phyloP scores from a whole-genome alignment of 495 filamentous ascomycete species.

The Neurospora sp. region DNA sequence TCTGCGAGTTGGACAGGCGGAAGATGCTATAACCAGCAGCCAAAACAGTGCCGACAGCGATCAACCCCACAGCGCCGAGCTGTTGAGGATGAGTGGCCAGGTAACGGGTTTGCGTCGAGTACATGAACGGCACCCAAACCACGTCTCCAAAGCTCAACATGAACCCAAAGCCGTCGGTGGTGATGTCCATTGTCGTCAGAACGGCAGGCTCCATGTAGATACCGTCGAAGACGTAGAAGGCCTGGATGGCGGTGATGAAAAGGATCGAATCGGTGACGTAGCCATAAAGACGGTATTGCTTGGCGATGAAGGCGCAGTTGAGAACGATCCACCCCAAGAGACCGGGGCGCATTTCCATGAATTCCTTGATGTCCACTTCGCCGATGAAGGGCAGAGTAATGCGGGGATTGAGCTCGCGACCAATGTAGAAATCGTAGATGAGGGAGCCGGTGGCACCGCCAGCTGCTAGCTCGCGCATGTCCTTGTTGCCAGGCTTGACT shows the following conservation, averaged over 20 bases:
- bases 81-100: slow-evolving; percentile 71
- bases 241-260: slow-evolving; percentile 69
- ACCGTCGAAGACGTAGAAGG: slow-evolving; percentile 74
- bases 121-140: slow-evolving; percentile 87
- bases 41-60: slow-evolving; percentile 54
- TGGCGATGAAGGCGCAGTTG: slow-evolving; percentile 74
- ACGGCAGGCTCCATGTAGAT: slow-evolving; percentile 88
- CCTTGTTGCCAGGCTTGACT: slow-evolving; percentile 59
- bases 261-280: slow-evolving; percentile 81
- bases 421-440: slow-evolving; percentile 95
- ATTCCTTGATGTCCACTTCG: slow-evolving; percentile 83
- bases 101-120: slow-evolving; percentile 81
- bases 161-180: slow-evolving; percentile 87
- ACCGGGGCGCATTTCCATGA: slow-evolving; percentile 83
- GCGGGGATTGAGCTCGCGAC: slow-evolving; percentile 91
- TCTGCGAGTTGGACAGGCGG: slow-evolving; percentile 83
- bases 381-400: slow-evolving; percentile 67
- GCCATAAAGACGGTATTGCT: slow-evolving; percentile 77
- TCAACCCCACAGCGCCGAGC: slow-evolving; percentile 56
- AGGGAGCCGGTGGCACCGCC: slow-evolving; percentile 78
- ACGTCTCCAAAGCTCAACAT: slow-evolving; percentile 96
- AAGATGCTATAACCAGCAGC: slow-evolving; percentile 76
- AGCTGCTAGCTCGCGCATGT: slow-evolving; percentile 65
- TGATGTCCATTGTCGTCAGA: slow-evolving; percentile 94
- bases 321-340: slow-evolving; percentile 84